A percentile compares a stretch with the other conserved stretches of the same genome.
These are phyloP conservation scores for Globisporangium emineosum DNA, from an alignment of 352 stramenopile species.

Conservation along the genomic window DNA sequence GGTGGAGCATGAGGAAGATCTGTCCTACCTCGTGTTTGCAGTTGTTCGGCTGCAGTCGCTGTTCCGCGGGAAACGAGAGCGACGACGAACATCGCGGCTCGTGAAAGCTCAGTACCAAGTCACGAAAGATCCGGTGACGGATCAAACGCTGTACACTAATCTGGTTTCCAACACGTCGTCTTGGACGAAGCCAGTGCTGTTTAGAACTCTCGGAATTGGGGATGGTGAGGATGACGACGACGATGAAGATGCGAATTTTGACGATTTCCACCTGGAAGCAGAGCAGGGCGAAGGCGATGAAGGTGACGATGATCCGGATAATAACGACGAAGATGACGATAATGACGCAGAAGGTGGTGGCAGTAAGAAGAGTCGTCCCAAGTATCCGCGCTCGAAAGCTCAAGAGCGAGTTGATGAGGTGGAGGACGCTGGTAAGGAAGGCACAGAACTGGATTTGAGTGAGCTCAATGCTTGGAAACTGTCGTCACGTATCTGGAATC, in stretches of 20 bases:
- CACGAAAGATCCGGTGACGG: conserved; percentile 30
- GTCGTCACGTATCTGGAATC: conserved; percentile 70
- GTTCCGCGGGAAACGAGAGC: conserved; percentile 35
- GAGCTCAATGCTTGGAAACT: conserved; percentile 44
- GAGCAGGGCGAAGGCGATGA: conserved; percentile 20
- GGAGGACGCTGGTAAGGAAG: conserved; percentile 32
- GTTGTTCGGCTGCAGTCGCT: conserved; percentile 46
- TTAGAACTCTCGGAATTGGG: conserved; percentile 26
- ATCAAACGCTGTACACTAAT: conserved; percentile 49
- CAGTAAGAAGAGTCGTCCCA: conserved; percentile 17
- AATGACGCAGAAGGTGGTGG: conserved; percentile 17
- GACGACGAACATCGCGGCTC: conserved; percentile 26
- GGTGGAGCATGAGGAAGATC: conserved; percentile 24
- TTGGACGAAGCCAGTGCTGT: conserved; percentile 38
- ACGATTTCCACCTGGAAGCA: conserved; percentile 13
- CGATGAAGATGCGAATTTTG: conserved; percentile 12
- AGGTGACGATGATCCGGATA: conserved; percentile 20
- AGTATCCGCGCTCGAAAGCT: conserved; percentile 48
- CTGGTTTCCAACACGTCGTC: conserved; percentile 31
- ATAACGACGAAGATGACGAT: conserved; percentile 3
- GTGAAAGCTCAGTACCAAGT: conserved; percentile 36
- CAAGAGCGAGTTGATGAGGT: conserved; percentile 53
- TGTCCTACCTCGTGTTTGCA: conserved; percentile 44
- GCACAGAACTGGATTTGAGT: conserved; percentile 44
- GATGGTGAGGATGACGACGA: conserved; percentile 20